phyloP scores from a whole-genome alignment of 257 asterid genomes.

The Leonotis leonurus region DNA sequence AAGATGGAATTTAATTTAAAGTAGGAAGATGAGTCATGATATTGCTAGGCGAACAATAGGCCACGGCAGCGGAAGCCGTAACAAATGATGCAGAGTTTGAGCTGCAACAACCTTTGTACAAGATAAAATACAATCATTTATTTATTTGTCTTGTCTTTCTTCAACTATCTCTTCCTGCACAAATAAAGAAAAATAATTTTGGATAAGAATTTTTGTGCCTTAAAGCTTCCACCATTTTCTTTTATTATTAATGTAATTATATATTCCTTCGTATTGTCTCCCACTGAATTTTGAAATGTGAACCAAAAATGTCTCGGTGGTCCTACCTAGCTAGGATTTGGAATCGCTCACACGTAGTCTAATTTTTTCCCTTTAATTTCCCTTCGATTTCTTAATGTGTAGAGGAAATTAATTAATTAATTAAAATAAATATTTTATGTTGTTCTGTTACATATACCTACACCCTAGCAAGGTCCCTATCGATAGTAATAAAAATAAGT shows the following conservation, averaged over 20 bases:
- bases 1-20: too few relatives aligned
- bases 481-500: neutral
- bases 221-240: neutral
- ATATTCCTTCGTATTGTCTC: neutral
- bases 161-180: neutral
- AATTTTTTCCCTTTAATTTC: neutral
- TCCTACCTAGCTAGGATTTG: neutral
- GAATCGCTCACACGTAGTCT: neutral
- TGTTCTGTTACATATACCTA: too few relatives aligned
- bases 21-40: too few relatives aligned
- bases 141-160: constrained; percentile 17
- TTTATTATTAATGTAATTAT: neutral
- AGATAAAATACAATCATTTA: constrained; percentile 2
- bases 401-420: neutral
- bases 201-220: constrained; percentile 1
- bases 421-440: neutral
- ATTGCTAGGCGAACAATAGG: constrained; percentile 5
- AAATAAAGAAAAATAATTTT: neutral
- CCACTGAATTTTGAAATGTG: neutral
- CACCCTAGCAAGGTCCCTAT: too few relatives aligned
- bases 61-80: neutral
- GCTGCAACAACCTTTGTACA: constrained; percentile 6
- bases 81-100: neutral
- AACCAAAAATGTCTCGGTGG: constrained; percentile 10
- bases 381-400: neutral